A percentile compares a stretch with the other conserved stretches of the same genome.
phyloP scores from a whole-genome alignment of 306 rosid genomes.

The Hylodesmum podocarpum region DNA sequence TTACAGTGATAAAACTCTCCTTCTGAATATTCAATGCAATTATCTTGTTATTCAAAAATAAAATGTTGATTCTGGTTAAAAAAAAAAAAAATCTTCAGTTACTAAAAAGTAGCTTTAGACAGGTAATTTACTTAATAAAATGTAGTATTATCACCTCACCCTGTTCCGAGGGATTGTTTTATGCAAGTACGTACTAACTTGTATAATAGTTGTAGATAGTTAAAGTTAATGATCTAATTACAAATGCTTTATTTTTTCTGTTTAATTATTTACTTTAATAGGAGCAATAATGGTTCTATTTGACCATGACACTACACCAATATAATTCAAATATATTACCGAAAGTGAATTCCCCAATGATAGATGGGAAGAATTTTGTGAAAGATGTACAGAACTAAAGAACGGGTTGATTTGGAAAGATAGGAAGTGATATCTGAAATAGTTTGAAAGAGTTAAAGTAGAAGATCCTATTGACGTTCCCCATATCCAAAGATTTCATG shows the following conservation, averaged over 20 bases:
- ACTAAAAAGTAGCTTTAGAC: neutral
- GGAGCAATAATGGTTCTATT: neutral
- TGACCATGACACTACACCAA: neutral
- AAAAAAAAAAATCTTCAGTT: neutral
- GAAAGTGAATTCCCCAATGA: slow-evolving; percentile 20
- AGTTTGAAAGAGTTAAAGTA: neutral
- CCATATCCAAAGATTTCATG: neutral
- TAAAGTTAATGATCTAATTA: neutral
- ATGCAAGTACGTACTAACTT: neutral
- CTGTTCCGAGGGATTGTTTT: neutral
- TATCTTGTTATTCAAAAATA: no score
- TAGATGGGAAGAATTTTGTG: neutral
- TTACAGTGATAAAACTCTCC: no score
- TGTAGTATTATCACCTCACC: neutral
- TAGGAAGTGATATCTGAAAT: slow-evolving; percentile 27
- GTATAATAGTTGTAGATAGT: neutral
- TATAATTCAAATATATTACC: neutral
- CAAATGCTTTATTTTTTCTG: neutral
- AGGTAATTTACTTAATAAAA: neutral
- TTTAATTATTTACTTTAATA: neutral
- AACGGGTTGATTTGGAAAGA: slow-evolving; percentile 31
- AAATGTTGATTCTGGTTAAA: no score
- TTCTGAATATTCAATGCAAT: no score
- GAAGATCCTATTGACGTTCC: neutral
- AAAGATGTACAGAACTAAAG: neutral